phyloP scores from a whole-genome alignment of 148 eudicot genomes.

The Spergularia bocconei region DNA sequence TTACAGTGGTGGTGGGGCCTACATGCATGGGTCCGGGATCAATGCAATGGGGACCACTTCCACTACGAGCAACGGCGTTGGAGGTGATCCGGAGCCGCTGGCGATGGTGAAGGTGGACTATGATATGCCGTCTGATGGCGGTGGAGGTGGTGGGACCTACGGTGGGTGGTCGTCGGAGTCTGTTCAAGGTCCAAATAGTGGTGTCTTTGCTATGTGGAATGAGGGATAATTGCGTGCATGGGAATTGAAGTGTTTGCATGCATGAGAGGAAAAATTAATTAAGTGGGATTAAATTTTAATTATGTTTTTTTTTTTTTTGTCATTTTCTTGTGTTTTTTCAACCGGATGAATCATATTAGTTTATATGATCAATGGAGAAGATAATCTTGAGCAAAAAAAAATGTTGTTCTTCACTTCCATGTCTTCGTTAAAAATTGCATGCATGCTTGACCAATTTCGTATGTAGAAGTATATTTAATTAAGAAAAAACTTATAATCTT shows the following conservation, averaged over 20 bases:
- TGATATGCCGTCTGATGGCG: slow-evolving; percentile 53
- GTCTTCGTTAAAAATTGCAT: too few species aligned
- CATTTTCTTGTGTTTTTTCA: too few species aligned
- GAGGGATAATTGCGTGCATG: not conserved
- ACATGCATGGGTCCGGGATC: slow-evolving; percentile 28
- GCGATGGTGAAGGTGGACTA: slow-evolving; percentile 77
- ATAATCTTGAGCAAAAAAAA: too few species aligned
- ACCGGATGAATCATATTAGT: too few species aligned
- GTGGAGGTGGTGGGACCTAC: slow-evolving; percentile 17
- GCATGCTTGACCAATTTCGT: too few species aligned
- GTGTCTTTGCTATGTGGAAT: slow-evolving; percentile 18
- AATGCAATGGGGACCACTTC: slow-evolving; percentile 39
- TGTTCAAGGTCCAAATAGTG: slow-evolving; percentile 12
- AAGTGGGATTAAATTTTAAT: not conserved
- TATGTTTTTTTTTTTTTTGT: too few species aligned
- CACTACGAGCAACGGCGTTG: slow-evolving; percentile 35
- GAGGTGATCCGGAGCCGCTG: slow-evolving; percentile 46
- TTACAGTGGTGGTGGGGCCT: slow-evolving; percentile 44
- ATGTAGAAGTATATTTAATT: too few species aligned
- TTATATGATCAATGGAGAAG: too few species aligned
- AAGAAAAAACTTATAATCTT: too few species aligned
- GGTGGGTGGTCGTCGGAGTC: slow-evolving; percentile 19
- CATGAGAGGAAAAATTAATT: not conserved
- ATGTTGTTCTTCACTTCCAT: too few species aligned
- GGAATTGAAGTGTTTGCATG: too few species aligned